These are phyloP conservation scores for Corchorus olitorius DNA, from an alignment of 345 rosid species.

Conservation along the genomic window DNA sequence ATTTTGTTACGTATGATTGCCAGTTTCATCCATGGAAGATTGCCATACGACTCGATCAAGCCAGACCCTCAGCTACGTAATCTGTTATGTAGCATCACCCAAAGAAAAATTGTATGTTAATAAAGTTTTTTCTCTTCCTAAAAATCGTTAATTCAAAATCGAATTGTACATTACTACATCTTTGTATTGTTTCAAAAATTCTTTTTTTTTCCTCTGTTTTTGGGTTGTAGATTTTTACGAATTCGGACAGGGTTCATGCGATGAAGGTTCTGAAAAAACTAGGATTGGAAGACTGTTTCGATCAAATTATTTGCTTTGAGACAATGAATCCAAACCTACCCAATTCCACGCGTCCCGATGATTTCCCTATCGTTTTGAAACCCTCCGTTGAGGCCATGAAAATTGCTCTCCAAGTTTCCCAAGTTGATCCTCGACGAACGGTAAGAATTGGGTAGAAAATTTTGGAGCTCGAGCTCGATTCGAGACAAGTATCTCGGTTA, in stretches of 20 bases:
- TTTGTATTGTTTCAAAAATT: no score
- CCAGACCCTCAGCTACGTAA: slow-evolving; percentile 61
- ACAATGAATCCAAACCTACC: slow-evolving; percentile 83
- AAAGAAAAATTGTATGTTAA: slow-evolving; percentile 67
- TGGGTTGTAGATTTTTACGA: no score
- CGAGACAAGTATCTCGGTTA: no score
- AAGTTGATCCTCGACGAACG: slow-evolving; percentile 67
- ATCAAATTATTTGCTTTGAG: slow-evolving; percentile 82
- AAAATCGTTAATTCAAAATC: background rate
- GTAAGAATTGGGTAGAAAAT: slow-evolving; percentile 32
- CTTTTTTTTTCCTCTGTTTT: no score
- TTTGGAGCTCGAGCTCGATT: no score
- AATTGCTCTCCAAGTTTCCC: slow-evolving; percentile 60
- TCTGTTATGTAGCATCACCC: slow-evolving; percentile 63
- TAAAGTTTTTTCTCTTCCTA: no score
- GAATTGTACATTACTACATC: background rate
- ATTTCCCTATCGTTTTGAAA: slow-evolving; percentile 72
- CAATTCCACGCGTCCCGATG: slow-evolving; percentile 62
- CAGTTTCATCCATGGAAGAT: slow-evolving; percentile 94
- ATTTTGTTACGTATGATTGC: slow-evolving; percentile 8
- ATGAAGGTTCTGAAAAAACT: slow-evolving; percentile 50
- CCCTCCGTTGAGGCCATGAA: slow-evolving; percentile 81
- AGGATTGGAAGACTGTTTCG: slow-evolving; percentile 78
- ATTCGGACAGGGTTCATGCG: slow-evolving; percentile 84
- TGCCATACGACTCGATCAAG: slow-evolving; percentile 80